Evolutionary conservation across 148 eudicot genomes (phyloP), one percentile per base, ranked within the genome.

Genomic region (Spergularia bocconei): DNA sequence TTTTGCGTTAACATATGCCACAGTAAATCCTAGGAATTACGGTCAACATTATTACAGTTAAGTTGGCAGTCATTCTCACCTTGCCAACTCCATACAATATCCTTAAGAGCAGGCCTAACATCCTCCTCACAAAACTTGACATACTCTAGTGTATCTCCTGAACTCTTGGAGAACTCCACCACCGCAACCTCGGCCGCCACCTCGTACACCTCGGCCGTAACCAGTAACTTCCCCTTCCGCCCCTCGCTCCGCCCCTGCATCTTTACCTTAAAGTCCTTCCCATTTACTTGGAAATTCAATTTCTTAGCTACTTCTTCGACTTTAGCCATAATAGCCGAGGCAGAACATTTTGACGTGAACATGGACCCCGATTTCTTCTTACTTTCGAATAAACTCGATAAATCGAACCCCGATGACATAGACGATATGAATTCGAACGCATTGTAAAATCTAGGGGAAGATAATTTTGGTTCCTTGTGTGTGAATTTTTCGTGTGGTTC

Each of bases 61-160:
- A 44, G 50, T 63, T 25, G 82, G 51, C 71, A 17, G 64, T 75
- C 70, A 68, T 47, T 75, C 64, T 91, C 93, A 69, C 98, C 94
- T 80, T 89, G 94, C 98, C 98, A 93, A 59, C 81, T 91, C 98
- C 98, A 93, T 44, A 93, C 98, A 69, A 93, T 89, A 74, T 93
- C 97, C 62, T 89, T 82, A 3, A 91, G 80, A 7, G 90, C 88
- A 13, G 96, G 93, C 83, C 98, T 84, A 17, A 87, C 83, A 41
- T 89, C 92, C 66, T 91, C 97, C 57, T 91, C 91, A 72, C 88
- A 91, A 60, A 91, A 93, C 86, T 81, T 91, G 36, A 61, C 82
- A 70, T 93, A 93, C 88, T 93, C 98, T 13, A 93, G 78, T 5
- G 98, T 89, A 57, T 93, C 98, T 20, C 98, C 98, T 63, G 92